Evolutionary conservation across 768 basidiomycete species (phyloP).

Genomic region (Suillus lakei): DNA sequence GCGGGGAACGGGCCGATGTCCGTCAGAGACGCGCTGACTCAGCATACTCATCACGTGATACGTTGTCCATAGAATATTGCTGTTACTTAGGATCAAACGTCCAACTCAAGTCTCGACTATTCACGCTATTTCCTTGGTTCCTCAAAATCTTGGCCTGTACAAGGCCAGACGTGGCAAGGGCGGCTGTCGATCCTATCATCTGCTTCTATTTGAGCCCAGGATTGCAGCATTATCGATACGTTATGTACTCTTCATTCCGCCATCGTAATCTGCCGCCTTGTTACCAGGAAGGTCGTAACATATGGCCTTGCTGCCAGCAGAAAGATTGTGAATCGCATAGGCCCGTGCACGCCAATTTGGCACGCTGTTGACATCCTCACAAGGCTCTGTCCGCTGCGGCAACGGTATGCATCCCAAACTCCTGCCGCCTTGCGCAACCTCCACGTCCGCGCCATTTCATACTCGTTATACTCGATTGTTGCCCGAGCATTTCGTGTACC

Average conservation of each 20-base stretch:
- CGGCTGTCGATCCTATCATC: neutral
- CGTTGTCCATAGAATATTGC: neutral
- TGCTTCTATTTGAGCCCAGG: neutral
- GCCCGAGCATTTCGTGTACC: conserved; percentile 88
- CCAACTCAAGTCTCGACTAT: neutral
- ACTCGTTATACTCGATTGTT: conserved; percentile 82
- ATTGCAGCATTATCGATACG: neutral
- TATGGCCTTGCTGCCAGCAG: conserved; percentile 56
- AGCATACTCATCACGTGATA: neutral
- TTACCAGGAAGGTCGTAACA: conserved; percentile 51
- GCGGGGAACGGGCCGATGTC: neutral
- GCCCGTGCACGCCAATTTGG: conserved; percentile 60
- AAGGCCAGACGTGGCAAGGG: neutral
- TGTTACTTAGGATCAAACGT: neutral
- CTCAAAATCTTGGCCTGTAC: neutral
- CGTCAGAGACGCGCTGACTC: neutral
- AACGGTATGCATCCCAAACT: conserved; percentile 49
- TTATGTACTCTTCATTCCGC: conserved; percentile 51
- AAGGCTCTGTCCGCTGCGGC: conserved; percentile 47
- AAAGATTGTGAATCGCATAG: conserved; percentile 36
- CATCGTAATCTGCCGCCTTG: conserved; percentile 38
- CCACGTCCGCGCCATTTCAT: conserved; percentile 79
- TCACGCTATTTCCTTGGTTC: neutral
- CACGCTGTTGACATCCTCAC: conserved; percentile 53
- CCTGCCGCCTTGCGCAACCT: conserved; percentile 60